Conservation (phyloP, 2,329 filamentous ascomycete species). For the Pyrenophora graminea region DNA sequence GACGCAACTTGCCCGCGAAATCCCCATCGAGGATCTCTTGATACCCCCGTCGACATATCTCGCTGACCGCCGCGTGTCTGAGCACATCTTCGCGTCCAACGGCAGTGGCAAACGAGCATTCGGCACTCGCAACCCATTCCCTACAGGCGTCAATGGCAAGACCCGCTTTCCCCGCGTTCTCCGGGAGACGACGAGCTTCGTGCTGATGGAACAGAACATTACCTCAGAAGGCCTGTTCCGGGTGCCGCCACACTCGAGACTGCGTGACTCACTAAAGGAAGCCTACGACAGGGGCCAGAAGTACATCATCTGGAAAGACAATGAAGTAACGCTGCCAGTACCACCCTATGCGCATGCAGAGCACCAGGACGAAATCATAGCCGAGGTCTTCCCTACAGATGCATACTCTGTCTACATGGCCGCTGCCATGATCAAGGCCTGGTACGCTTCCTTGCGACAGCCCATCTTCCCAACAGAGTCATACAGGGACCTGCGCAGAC, state of each 20-base stretch:
- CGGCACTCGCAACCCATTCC: constrained; percentile 54
- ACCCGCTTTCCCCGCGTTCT: constrained; percentile 57
- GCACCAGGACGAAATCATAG: constrained; percentile 49
- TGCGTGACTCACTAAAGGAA: constrained; percentile 57
- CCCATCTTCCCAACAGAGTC: constrained; percentile 56
- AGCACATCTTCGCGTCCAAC: constrained; percentile 54
- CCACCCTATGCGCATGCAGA: constrained; percentile 40
- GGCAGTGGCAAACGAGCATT: constrained; percentile 54
- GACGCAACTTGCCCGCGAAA: constrained; percentile 54
- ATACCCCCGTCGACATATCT: constrained; percentile 60
- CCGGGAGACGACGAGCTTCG: constrained; percentile 57
- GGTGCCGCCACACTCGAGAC: constrained; percentile 55
- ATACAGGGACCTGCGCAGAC: constrained; percentile 53
- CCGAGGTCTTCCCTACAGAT: constrained; percentile 54
- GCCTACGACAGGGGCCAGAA: constrained; percentile 61
- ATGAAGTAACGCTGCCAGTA: constrained; percentile 38
- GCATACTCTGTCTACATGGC: constrained; percentile 60
- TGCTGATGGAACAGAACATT: constrained; percentile 55
- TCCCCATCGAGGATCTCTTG: constrained; percentile 58
- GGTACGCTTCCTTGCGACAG: constrained; percentile 58
- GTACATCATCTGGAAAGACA: constrained; percentile 59
- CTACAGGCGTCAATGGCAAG: constrained; percentile 50
- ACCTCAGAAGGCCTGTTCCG: constrained; percentile 59
- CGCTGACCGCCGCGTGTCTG: constrained; percentile 56
- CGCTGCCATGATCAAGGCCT: constrained; percentile 59